Base-by-base conservation (phyloP, 345 rosid genomes). In the Euphorbia tirucalli region DNA sequence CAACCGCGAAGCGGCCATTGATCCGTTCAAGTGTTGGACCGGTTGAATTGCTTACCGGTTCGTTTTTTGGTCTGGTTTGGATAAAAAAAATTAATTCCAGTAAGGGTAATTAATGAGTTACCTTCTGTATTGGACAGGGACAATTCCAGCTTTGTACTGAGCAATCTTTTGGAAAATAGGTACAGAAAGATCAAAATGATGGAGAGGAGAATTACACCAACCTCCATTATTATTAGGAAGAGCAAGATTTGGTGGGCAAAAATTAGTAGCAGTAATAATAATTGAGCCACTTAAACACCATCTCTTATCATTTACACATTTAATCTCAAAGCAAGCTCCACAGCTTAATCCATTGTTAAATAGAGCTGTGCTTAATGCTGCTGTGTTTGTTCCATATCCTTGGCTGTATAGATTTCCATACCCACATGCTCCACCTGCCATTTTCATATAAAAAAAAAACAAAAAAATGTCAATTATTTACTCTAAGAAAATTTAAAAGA, bases 181-280 rank as follows among this genome's bases (percentile, higher is more conserved):
- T 28, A 31, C 60, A 52, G 71, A n/a, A 21, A 68, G 71, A 54
- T 68, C 71, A 32, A 68, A 68, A 27, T 68, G 71, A 4, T 68
- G 71, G 44, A 27, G 61, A 4, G 71, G 71, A 68, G 61, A 60
- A 44, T 68, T 68, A 32, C 71, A 68, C 71, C 71, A 68, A 7
- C 71, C 71, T 35, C 71, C 71, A 37, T 22, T n/a, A 35, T 54
- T 37, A 1, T 68, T 68, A 3, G 71, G 71, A 25, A 52, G 30
- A 5, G 62, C 71, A 32, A 1, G n/a, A 30, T 68, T 68, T 55
- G 62, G 71, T 14, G 71, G 71, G 49, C 71, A 68, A 55, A 68
- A 68, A 68, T 68, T 68, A 37, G 71, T 68, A 8, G 61, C 71
- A 22, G 71, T 54, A 30, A 68, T 39, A 7, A 54, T 68, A 13